Base-by-base conservation (phyloP, 768 basidiomycete genomes). In the Trichaptum fuscoviolaceum region DNA sequence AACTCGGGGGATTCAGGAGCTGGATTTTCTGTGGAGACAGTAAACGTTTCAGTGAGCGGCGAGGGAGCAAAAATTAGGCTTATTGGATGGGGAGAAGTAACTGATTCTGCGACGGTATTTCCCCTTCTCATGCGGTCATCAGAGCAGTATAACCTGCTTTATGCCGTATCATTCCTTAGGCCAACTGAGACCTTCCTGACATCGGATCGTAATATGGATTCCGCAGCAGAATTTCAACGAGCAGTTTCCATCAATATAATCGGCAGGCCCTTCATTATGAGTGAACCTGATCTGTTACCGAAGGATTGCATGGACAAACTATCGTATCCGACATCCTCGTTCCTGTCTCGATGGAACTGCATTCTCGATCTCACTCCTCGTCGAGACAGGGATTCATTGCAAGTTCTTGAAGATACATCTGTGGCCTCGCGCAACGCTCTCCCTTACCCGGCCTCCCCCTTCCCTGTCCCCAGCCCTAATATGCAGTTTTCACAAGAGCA, bases 291-390 rank as follows among this genome's bases (percentile, higher is more conserved):
- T n/a, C 20, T 23, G 18, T 60, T 10, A n/a, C 58, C 35, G 30
- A 34, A 63, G 25, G 30, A 34, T 4, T 65, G 69, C 18, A 30
- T 60, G n/a, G 67, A 58, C 15, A 66, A 71, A n/a, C 57, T 73
- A 7, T 69, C 73, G 0, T 92, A 87, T 70, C 93, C 91, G 0
- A 93, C 95, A 8, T 79, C 77, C 15, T 81, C 86, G 0, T 97
- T 95, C 75, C 85, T 88, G 0, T 95, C 95, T 0, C 81, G 89
- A 34, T 97, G 95, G 95, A 96, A 93, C 69, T 95, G 93, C 70
- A 80, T 92, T 1, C 85, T 97, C 23, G 93, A 96, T 74, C 81
- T 97, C n/a, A 77, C 84, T 1, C 71, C 83, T 2, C 75, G 71
- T 63, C 71, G 70, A 69, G 75, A 67, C 69, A 70, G 69, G 68